These are phyloP conservation scores for Lentinus tigrinus DNA, from an alignment of 768 basidiomycete species.

Conservation along the genomic window DNA sequence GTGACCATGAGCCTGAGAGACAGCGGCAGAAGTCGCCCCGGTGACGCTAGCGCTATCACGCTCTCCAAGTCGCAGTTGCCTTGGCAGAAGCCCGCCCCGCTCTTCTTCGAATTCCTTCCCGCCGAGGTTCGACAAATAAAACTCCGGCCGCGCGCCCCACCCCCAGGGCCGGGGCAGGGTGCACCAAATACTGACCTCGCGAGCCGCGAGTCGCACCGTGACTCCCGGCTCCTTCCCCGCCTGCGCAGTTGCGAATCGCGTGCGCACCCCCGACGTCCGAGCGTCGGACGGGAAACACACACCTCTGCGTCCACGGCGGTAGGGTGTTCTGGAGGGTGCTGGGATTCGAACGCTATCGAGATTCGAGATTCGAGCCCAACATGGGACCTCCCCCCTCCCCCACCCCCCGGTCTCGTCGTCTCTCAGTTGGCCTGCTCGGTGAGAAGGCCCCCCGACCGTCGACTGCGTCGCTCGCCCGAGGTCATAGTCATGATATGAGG, in stretches of 20 bases:
- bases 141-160: constrained; percentile 7
- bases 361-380: too few relatives aligned
- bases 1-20: too few relatives aligned
- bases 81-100: neutral
- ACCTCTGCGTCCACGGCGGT: neutral
- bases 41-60: too few relatives aligned
- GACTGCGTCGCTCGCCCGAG: neutral
- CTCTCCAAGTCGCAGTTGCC: too few relatives aligned
- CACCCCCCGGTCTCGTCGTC: neutral
- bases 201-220: neutral
- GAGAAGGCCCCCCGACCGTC: constrained; percentile 2
- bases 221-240: neutral
- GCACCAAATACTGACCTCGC: too few relatives aligned
- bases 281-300: neutral
- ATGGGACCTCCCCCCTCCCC: too few relatives aligned
- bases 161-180: too few relatives aligned
- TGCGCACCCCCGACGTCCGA: neutral
- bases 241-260: neutral
- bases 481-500: constrained; percentile 11
- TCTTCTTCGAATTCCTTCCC: neutral
- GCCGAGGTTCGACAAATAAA: constrained; percentile 22
- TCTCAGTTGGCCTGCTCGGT: neutral
- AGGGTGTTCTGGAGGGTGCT: too few relatives aligned
- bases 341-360: too few relatives aligned
- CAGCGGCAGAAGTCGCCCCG: too few relatives aligned